A percentile compares a stretch with the other conserved stretches of the same genome.
Evolutionary conservation across 2,329 filamentous ascomycete species (phyloP).

Genomic region (Fusarium austroafricanum): DNA sequence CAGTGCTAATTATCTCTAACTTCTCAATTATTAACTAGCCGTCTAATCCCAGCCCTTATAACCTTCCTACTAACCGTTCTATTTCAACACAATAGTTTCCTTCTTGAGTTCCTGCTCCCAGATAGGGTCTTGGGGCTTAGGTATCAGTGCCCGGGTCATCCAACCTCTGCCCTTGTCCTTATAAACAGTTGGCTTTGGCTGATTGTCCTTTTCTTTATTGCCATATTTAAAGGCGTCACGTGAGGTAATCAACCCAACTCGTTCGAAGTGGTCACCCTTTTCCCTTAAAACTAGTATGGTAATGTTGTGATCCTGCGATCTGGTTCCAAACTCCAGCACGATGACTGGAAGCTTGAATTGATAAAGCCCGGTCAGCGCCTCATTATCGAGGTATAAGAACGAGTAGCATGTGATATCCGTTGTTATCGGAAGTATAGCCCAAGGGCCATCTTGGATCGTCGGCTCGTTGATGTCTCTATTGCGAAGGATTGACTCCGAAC

Average conservation of each 20-base stretch:
- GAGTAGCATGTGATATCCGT: not conserved
- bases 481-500: rapidly evolving
- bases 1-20: too few species aligned
- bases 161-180: too few species aligned
- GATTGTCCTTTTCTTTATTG: too few species aligned
- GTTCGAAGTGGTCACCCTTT: not conserved
- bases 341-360: not conserved
- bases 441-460: not conserved
- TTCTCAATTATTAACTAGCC: too few species aligned
- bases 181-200: too few species aligned
- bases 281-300: not conserved
- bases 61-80: too few species aligned
- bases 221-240: too few species aligned
- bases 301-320: rapidly evolving
- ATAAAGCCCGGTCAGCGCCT: rapidly evolving
- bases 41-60: too few species aligned
- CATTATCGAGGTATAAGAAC: not conserved
- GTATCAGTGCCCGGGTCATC: too few species aligned
- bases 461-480: rapidly evolving
- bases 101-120: too few species aligned
- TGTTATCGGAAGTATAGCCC: not conserved
- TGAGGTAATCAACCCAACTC: not conserved
- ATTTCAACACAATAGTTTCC: too few species aligned
- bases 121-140: too few species aligned
- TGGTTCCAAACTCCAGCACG: rapidly evolving